Conservation (phyloP, 331 rosid species). For the Saraca asoca region DNA sequence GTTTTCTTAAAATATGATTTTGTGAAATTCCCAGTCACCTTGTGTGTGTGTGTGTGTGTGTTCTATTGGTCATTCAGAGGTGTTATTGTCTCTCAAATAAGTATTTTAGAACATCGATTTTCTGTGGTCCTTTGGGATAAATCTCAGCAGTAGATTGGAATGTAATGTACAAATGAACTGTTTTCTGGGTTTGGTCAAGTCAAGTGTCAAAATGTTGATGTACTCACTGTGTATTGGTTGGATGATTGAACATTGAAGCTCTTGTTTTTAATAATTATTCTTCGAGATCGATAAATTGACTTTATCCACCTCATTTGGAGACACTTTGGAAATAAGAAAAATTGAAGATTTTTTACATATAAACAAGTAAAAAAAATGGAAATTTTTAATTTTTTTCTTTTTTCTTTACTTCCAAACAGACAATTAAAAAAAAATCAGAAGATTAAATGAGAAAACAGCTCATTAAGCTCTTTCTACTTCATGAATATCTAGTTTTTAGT, state of each 20-base stretch:
- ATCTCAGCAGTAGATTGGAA: neutral
- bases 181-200: neutral
- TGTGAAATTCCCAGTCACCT: neutral
- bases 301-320: no score
- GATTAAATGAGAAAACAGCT: no score
- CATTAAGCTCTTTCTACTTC: no score
- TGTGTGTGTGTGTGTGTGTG: neutral
- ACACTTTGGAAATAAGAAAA: no score
- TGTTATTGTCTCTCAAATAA: conserved; percentile 6
- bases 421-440: no score
- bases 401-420: no score
- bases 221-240: neutral
- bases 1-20: neutral
- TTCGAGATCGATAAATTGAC: neutral
- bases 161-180: neutral
- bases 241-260: conserved; percentile 4
- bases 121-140: conserved; percentile 13
- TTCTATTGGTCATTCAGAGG: conserved; percentile 26
- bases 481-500: no score
- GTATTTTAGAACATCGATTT: conserved; percentile 9
- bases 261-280: neutral
- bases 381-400: no score
- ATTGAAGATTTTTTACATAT: no score
- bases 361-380: no score
- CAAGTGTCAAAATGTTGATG: neutral